Evolutionary conservation across 169 alveolate species (phyloP), one percentile per base, ranked within the genome.

Genomic region (Plasmodium vivax): DNA sequence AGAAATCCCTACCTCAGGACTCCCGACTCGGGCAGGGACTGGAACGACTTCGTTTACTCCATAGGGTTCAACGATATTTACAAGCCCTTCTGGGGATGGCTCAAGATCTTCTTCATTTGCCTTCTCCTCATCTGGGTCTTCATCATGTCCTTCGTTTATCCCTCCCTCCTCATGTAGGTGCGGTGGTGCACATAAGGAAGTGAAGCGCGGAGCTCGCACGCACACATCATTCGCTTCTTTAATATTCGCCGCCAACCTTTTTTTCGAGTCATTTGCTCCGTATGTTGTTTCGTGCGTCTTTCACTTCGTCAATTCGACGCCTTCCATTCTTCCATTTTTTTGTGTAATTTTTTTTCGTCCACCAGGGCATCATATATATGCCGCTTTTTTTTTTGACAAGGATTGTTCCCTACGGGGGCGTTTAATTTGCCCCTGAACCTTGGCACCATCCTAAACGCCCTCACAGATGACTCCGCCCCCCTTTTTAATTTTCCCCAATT

Each of bases 1-100:
- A 93, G 98, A 81, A 96, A 98, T 72, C 99, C 99, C 9, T 96
- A 97, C 47, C 93, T 98, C 74, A 95, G 96, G 16, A 97, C 98
- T 7, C 99, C 99, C 32, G 96, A 94, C 12, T 97, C 94, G 47
- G 99, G 99, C 32, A 93, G 99, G 62, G 98, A 97, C 43, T 98
- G 99, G 99, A 98, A 98, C 23, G 99, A 98, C 84, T 96, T 98
- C 92, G 93, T 97, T 16, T 95, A 92, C 32, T 93, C 98, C 27
- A 92, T 95, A 9, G 96, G 97, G 9, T 95, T 96, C 80, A 96
- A 95, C 58, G 94, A 91, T 36, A 96, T 95, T 56, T 96, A 95
- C 82, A 77, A 95, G 51, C 97, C 98, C 14, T 83, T 96, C 51
- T 95, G 97, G 96, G 85, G 75, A n/a, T 92, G 97, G 96, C 92